Percentiles rank a stretch among this genome's conserved stretches.
Conservation (phyloP, 208 protist genomes). For the Trypanosoma cruzi region DNA sequence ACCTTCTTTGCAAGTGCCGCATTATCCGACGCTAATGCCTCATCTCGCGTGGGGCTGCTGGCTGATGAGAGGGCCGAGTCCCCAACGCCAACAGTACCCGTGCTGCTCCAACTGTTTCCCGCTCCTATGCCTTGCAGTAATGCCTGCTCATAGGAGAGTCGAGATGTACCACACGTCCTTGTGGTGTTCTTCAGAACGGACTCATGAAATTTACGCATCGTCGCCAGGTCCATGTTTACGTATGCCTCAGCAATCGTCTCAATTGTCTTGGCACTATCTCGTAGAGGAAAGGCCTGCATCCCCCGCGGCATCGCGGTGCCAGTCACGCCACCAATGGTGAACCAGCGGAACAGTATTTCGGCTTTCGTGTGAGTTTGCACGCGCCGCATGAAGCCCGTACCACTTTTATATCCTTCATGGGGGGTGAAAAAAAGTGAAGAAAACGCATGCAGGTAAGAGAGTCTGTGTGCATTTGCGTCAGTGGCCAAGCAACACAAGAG, state of each 20-base stretch:
- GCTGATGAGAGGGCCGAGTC: background rate
- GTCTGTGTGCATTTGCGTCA: background rate
- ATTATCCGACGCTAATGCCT: background rate
- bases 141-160: constrained; percentile 21
- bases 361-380: background rate
- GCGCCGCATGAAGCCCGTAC: background rate
- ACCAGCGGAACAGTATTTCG: constrained; percentile 12
- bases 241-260: constrained; percentile 71
- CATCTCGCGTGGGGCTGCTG: background rate
- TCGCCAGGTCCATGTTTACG: constrained; percentile 66
- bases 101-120: background rate
- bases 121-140: constrained; percentile 12
- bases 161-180: background rate
- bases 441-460: background rate
- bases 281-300: constrained; percentile 42
- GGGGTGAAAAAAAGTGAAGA: constrained; percentile 5
- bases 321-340: constrained; percentile 43
- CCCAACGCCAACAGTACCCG: background rate
- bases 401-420: background rate
- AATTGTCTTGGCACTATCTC: constrained; percentile 45
- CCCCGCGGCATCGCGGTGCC: constrained; percentile 50
- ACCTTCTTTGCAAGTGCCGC: constrained; percentile 21
- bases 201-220: constrained; percentile 38
- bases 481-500: background rate
- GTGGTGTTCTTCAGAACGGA: constrained; percentile 6